Conservation (phyloP, 495 filamentous ascomycete species). For the Bryoglossum gracile region DNA sequence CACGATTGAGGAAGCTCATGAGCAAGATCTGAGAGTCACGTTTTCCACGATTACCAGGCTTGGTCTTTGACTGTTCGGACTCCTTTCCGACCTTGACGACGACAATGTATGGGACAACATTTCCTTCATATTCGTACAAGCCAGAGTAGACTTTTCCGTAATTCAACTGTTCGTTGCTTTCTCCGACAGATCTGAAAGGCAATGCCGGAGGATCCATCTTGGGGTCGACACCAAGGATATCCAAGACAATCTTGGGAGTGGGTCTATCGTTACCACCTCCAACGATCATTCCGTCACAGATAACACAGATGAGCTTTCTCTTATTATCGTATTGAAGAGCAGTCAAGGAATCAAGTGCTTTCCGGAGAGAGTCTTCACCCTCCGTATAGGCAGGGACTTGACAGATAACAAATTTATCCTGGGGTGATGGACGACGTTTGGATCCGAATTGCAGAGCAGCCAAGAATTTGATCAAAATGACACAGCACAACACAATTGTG, state of each 20-base stretch:
- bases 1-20: slow-evolving; percentile 90
- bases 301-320: slow-evolving; percentile 84
- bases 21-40: slow-evolving; percentile 87
- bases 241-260: slow-evolving; percentile 93
- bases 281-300: slow-evolving; percentile 94
- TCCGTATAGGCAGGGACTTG: slow-evolving; percentile 97
- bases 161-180: slow-evolving; percentile 88
- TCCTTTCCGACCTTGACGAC: slow-evolving; percentile 96
- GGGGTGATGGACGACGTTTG: slow-evolving; percentile 79
- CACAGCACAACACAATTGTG: slow-evolving; percentile 68
- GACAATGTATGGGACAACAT: slow-evolving; percentile 93
- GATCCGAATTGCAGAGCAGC: slow-evolving; percentile 90
- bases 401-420: slow-evolving; percentile 99
- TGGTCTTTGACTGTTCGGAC: slow-evolving; percentile 83
- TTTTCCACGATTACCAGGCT: slow-evolving; percentile 97
- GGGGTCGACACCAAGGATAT: slow-evolving; percentile 94
- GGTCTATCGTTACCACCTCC: slow-evolving; percentile 94
- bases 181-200: slow-evolving; percentile 84
- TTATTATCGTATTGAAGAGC: slow-evolving; percentile 97
- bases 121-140: slow-evolving; percentile 94
- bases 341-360: slow-evolving; percentile 89
- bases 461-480: slow-evolving; percentile 85
- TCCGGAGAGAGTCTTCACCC: slow-evolving; percentile 87
- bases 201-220: slow-evolving; percentile 93
- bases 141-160: slow-evolving; percentile 98